Conservation (phyloP, 1,284 basidiomycete species). For the Rhodotorula sp. region DNA sequence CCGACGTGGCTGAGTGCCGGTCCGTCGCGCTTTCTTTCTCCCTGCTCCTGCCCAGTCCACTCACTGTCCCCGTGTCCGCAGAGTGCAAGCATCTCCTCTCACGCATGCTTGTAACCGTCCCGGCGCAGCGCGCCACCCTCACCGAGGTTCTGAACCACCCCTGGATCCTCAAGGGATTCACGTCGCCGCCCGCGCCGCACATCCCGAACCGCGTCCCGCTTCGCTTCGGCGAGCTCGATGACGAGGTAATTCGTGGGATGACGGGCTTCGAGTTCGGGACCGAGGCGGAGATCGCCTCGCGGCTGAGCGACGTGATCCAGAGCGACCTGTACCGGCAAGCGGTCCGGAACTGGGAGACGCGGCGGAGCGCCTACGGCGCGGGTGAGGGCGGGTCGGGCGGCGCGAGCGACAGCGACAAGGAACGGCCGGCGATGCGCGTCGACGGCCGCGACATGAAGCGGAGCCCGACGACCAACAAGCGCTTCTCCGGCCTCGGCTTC, state of each 20-base stretch:
- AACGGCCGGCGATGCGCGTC: constrained; percentile 36
- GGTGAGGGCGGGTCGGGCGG: constrained; percentile 31
- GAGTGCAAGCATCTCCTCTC: constrained; percentile 94
- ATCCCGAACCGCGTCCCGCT: constrained; percentile 86
- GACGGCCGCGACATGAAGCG: constrained; percentile 40
- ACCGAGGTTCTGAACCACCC: constrained; percentile 86
- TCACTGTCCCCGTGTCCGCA: constrained; percentile 46
- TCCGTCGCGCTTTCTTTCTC: constrained; percentile 53
- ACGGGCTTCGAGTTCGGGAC: constrained; percentile 95
- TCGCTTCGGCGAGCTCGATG: constrained; percentile 80
- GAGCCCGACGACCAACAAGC: constrained; percentile 50
- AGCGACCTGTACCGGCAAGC: constrained; percentile 76
- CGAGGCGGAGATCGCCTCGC: constrained; percentile 78
- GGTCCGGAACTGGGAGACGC: constrained; percentile 35
- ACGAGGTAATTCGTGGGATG: constrained; percentile 85
- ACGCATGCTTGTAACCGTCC: constrained; percentile 94
- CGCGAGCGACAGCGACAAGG: constrained; percentile 20
- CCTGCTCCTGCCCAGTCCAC: not conserved
- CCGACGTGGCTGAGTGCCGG: constrained; percentile 93
- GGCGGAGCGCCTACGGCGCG: constrained; percentile 36
- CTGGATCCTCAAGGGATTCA: constrained; percentile 92
- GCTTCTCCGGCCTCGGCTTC: constrained; percentile 92
- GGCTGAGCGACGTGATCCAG: constrained; percentile 71
- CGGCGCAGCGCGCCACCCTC: constrained; percentile 77
- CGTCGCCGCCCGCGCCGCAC: constrained; percentile 76